phyloP scores from a whole-genome alignment of 2,329 filamentous ascomycete species.

The Kalmusia sp. region DNA sequence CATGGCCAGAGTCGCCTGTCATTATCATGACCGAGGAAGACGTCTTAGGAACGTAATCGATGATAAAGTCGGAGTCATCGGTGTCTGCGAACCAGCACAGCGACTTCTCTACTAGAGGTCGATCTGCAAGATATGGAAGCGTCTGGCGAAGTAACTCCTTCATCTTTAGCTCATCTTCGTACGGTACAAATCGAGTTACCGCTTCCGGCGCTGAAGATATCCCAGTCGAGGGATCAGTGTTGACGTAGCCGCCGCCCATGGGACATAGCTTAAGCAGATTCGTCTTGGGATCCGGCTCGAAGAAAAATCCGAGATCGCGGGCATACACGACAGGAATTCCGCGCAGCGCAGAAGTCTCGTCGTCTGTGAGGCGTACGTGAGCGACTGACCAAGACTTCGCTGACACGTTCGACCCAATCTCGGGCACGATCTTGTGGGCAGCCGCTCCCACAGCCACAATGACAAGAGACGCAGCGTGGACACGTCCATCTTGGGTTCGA shows the following conservation, averaged over 20 bases:
- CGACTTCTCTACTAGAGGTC: slow-evolving; percentile 63
- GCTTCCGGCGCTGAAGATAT: slow-evolving; percentile 51
- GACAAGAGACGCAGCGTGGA: slow-evolving; percentile 49
- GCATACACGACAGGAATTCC: slow-evolving; percentile 68
- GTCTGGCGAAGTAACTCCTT: slow-evolving; percentile 60
- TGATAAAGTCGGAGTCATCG: slow-evolving; percentile 64
- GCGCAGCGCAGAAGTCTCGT: slow-evolving; percentile 61
- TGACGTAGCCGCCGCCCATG: slow-evolving; percentile 63
- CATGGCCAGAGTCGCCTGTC: slow-evolving; percentile 67
- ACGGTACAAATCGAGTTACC: slow-evolving; percentile 58
- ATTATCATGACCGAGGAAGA: slow-evolving; percentile 57
- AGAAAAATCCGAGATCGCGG: slow-evolving; percentile 70
- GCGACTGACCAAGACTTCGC: slow-evolving; percentile 67
- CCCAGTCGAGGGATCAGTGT: slow-evolving; percentile 53
- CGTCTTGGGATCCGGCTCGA: slow-evolving; percentile 67
- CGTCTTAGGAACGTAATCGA: slow-evolving; percentile 64
- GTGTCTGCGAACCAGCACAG: slow-evolving; percentile 73
- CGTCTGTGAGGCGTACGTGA: slow-evolving; percentile 63
- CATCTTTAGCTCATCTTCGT: slow-evolving; percentile 60
- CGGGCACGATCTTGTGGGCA: slow-evolving; percentile 56
- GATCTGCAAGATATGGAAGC: slow-evolving; percentile 59
- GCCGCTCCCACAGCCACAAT: slow-evolving; percentile 63
- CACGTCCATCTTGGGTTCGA: slow-evolving; percentile 47
- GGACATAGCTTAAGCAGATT: slow-evolving; percentile 67
- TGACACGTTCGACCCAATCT: slow-evolving; percentile 58